These are phyloP conservation scores for Barnettozyma wickerhamii DNA, from an alignment of 805 yeast genomes.

Conservation along the genomic window DNA sequence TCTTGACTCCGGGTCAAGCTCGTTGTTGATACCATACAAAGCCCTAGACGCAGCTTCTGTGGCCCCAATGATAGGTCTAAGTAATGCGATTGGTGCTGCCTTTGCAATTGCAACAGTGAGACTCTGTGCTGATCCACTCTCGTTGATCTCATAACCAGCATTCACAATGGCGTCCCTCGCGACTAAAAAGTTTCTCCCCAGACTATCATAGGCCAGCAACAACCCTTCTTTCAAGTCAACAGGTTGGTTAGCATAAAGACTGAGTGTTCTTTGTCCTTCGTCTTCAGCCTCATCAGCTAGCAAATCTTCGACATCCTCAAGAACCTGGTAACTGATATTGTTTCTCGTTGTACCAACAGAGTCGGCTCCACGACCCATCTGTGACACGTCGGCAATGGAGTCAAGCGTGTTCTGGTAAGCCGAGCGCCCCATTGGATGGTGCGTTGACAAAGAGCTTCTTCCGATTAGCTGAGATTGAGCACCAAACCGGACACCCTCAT, in stretches of 20 bases:
- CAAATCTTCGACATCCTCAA: slow-evolving; percentile 9
- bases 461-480: slow-evolving; percentile 22
- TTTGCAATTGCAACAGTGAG: slow-evolving; percentile 65
- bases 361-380: no score
- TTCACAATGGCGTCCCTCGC: slow-evolving; percentile 61
- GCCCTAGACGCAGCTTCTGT: slow-evolving; percentile 86
- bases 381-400: slow-evolving; percentile 22
- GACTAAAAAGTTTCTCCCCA: slow-evolving; percentile 61
- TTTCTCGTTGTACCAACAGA: no score
- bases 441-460: slow-evolving; percentile 19
- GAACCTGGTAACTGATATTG: neutral
- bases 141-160: slow-evolving; percentile 58
- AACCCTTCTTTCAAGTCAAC: slow-evolving; percentile 65
- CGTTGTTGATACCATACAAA: slow-evolving; percentile 78
- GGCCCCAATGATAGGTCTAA: slow-evolving; percentile 87
- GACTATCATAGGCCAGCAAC: slow-evolving; percentile 64
- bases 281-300: slow-evolving; percentile 19
- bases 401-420: slow-evolving; percentile 25
- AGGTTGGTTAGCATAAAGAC: slow-evolving; percentile 86
- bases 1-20: slow-evolving; percentile 63
- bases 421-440: slow-evolving; percentile 19
- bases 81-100: slow-evolving; percentile 74
- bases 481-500: slow-evolving; percentile 9
- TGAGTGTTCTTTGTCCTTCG: slow-evolving; percentile 41
- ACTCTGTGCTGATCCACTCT: slow-evolving; percentile 60